Conservation (phyloP, 345 rosid species). For the Murraya paniculata region DNA sequence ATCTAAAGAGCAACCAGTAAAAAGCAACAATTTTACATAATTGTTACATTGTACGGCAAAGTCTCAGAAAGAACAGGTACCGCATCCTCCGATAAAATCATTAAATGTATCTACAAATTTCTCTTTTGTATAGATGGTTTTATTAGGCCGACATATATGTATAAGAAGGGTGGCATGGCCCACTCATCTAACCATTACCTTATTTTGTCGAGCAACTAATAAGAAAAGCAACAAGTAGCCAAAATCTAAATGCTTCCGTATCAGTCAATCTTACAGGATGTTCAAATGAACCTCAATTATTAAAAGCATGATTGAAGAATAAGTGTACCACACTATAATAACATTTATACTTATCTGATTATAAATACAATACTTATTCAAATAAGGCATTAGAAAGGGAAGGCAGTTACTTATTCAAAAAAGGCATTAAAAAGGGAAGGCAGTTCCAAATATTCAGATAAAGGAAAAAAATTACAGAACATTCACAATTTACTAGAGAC, state of each 20-base stretch:
- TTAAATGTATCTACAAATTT: not conserved
- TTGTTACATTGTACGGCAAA: too few species aligned
- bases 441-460: not conserved
- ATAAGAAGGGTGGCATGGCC: not conserved
- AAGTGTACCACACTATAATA: not conserved
- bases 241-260: not conserved
- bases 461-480: not conserved
- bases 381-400: not conserved
- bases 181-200: not conserved
- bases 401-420: not conserved
- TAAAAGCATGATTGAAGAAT: not conserved
- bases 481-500: constrained; percentile 50
- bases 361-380: not conserved
- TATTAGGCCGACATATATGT: not conserved
- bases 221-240: too few species aligned
- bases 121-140: not conserved
- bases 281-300: not conserved
- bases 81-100: not conserved
- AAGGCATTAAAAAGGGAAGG: not conserved
- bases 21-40: not conserved
- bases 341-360: too few species aligned
- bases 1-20: not conserved
- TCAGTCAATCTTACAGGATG: not conserved
- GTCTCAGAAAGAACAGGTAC: too few species aligned
- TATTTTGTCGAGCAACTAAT: not conserved